Base-by-base conservation (phyloP, 2,329 filamentous ascomycete genomes). In the Xylariomycetidae sp. region DNA sequence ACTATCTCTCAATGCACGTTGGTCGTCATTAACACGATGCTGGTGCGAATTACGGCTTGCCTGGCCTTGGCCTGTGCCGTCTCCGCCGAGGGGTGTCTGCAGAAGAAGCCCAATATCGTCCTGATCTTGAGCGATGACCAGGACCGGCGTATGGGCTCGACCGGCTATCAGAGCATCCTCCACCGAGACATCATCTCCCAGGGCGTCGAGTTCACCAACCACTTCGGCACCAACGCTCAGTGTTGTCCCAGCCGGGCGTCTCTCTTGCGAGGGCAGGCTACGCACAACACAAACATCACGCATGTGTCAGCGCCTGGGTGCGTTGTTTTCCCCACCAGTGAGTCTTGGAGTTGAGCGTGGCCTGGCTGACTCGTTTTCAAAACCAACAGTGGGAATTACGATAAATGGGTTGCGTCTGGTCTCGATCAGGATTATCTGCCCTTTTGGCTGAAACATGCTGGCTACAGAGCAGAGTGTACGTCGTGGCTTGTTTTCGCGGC, bases 91-190 rank as follows among this genome's bases (percentile, higher is more conserved):
- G n/a, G n/a, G 8, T 27, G 26, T 15, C 26, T 17, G 33, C 14
- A 13, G 28, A 16, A 6, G 25, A 28, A 23, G 18, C 47, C 48
- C 5, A 53, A 53, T 16, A 46, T 53, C 13, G 27, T 53, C 3
- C 44, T 54, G 28, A 47, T 53, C 32, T 32, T 53, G 12, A 47
- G 47, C 0, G 52, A 55, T 41, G 51, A 56, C 20, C 51, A 56
- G 19, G 51, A 52, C 27, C 30, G 38, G 1, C 51, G 42, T 5
- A 38, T 42, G 11, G 40, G 35, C 9, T 40, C 36, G 6, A 37
- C 45, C 19, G 33, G 43, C 19, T 35, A 37, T 16, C 30, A 36
- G 35, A 20, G 29, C n/a, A 25, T 38, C 6, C 17, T 53, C 6
- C 28, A 55, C 31, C 27, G 34, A 16, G 37, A 49, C n/a, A 27